Base-by-base conservation (phyloP, 192 early-diverging fungal species). In the Funneliformis mosseae region DNA sequence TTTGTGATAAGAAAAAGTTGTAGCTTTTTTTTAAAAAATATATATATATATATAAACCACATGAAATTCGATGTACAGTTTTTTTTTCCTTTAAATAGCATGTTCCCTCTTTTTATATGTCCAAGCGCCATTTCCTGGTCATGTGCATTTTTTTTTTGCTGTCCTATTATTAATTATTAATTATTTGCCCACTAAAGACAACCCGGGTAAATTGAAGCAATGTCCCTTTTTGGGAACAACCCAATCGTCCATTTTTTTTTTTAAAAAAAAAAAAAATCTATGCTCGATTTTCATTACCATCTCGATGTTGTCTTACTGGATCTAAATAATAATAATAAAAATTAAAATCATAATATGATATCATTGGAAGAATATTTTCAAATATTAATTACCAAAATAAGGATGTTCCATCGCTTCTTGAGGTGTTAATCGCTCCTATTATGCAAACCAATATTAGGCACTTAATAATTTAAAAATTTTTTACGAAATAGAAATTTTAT, bases 331-430 rank as follows among this genome's bases (percentile, higher is more conserved):
- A 46, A 72, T 41, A 23, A 33, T 39, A 21, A 42, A 3, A 27
- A 46, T 41, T 25, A 46, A 46, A 21, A 45, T 45, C n/a, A 42
- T 18, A 12, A 46, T 8, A 68, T 25, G 11, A 23, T 21, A 72
- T 23, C 14, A 64, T 64, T 28, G 25, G 27, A 64, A n/a, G 3
- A 27, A 28, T 18, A 64, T 27, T 11, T 27, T 28, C n/a, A 64
- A 27, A 64, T 14, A 27, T 28, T 50, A 71, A 28, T 79, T 71
- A 79, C 78, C 85, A 84, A 97, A 97, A 87, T 97, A 97, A 46
- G 94, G 92, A 81, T 96, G 95, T 82, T 85, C 84, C 95, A 97
- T 96, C 2, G 96, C 96, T 84, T 97, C 95, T 75, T 88, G 86
- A 72, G 95, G 90, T 33, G 95, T 96, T 81, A 95, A 83, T 25